These are phyloP conservation scores for Emericellopsis cladophorae DNA, from an alignment of 2,329 filamentous ascomycete species.

Conservation along the genomic window DNA sequence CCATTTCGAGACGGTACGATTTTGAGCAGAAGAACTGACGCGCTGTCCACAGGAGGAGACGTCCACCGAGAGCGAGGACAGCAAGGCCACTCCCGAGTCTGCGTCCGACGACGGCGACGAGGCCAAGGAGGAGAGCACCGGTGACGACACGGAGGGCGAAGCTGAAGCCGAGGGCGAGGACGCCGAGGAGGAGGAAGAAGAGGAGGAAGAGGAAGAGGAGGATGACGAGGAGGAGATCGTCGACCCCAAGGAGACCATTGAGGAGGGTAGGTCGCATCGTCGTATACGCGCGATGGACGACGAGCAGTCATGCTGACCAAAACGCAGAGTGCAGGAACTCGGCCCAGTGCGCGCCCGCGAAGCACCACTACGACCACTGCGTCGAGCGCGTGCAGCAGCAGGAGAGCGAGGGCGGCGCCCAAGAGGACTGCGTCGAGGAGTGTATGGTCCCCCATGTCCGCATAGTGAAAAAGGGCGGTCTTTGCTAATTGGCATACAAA, in stretches of 20 bases:
- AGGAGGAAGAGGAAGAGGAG: slow-evolving; percentile 33
- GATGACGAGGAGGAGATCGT: slow-evolving; percentile 67
- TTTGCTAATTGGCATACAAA: slow-evolving; percentile 1
- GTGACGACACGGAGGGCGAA: slow-evolving; percentile 13
- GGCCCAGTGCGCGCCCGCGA: slow-evolving; percentile 69
- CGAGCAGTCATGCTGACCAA: background rate
- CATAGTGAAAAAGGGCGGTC: no score
- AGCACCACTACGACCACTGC: slow-evolving; percentile 98
- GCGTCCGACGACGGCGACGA: slow-evolving; percentile 15
- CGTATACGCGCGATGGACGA: background rate
- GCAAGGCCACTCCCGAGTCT: slow-evolving; percentile 8
- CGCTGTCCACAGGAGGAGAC: slow-evolving; percentile 11
- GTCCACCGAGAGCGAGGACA: slow-evolving; percentile 42
- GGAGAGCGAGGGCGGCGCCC: slow-evolving; percentile 59
- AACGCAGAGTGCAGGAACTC: slow-evolving; percentile 76
- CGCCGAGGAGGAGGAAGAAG: slow-evolving; percentile 32
- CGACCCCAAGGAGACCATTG: slow-evolving; percentile 77
- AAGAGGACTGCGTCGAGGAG: slow-evolving; percentile 98
- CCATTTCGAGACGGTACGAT: background rate
- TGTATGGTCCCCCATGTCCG: slow-evolving; percentile 51
- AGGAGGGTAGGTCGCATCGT: slow-evolving; percentile 62
- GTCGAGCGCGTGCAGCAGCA: slow-evolving; percentile 68
- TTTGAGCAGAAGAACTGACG: background rate
- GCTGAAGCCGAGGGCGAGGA: slow-evolving; percentile 23
- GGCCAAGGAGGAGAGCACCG: slow-evolving; percentile 9